A percentile compares a stretch with the other conserved stretches of the same genome.
Evolutionary conservation across 1,139 yeast species (phyloP).

Genomic region (Suhomyces coccinellae): DNA sequence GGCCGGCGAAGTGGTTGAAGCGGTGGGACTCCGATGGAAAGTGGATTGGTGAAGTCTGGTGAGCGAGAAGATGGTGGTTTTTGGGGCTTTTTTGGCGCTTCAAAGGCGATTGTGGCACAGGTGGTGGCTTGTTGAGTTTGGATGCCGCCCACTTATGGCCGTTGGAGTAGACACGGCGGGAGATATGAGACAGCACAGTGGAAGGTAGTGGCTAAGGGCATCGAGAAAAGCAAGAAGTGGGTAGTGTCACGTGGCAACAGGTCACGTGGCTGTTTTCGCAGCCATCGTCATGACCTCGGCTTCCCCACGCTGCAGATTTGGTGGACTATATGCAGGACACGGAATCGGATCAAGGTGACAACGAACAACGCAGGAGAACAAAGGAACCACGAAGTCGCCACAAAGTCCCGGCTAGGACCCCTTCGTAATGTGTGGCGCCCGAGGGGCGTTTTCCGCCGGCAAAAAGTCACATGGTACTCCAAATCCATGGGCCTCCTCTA

Average conservation of each 20-base stretch:
- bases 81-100: neutral
- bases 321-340: no score
- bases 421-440: no score
- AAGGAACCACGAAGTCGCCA: no score
- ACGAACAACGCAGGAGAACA: no score
- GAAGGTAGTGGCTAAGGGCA: constrained; percentile 2
- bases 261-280: neutral
- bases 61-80: constrained; percentile 10
- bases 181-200: constrained; percentile 8
- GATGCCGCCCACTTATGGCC: constrained; percentile 6
- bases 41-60: constrained; percentile 13
- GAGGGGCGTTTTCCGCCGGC: no score
- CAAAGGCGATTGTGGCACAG: neutral
- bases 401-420: no score
- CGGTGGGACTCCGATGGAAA: constrained; percentile 16
- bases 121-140: neutral
- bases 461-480: no score
- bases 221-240: neutral
- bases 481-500: no score
- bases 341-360: no score
- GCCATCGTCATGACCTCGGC: neutral
- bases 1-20: constrained; percentile 14
- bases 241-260: neutral
- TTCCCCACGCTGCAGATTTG: neutral
- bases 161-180: constrained; percentile 1